A percentile compares a stretch with the other conserved stretches of the same genome.
These are phyloP conservation scores for Mycena rebaudengoi DNA, from an alignment of 768 basidiomycete genomes.

Conservation along the genomic window DNA sequence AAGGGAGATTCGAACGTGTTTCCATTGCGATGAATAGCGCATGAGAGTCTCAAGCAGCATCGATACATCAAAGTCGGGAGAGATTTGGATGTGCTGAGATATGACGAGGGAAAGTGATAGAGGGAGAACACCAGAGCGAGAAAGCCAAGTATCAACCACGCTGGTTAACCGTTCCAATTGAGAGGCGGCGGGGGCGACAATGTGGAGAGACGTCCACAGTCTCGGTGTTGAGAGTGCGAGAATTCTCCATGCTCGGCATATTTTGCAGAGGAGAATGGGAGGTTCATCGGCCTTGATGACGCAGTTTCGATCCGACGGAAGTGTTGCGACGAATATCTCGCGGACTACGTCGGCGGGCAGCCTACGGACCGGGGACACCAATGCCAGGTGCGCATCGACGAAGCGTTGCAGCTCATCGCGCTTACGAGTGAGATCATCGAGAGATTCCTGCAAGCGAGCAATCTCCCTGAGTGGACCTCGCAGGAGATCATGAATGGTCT, in stretches of 20 bases:
- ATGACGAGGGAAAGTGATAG: background rate
- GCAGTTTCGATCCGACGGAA: constrained; percentile 26
- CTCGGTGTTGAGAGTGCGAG: constrained; percentile 30
- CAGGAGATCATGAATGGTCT: background rate
- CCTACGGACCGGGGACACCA: background rate
- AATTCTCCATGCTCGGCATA: constrained; percentile 32
- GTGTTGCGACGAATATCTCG: constrained; percentile 17
- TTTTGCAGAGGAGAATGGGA: constrained; percentile 30
- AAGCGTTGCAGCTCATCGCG: no score
- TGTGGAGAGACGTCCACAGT: constrained; percentile 34
- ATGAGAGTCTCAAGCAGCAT: background rate
- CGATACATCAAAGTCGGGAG: background rate
- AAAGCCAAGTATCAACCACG: background rate
- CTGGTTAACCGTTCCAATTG: background rate
- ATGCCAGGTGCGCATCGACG: no score
- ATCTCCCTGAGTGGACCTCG: background rate
- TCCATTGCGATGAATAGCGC: no score
- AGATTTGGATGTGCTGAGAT: background rate
- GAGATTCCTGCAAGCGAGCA: no score
- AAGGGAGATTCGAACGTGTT: no score
- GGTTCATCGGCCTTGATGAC: constrained; percentile 20
- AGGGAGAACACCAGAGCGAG: background rate
- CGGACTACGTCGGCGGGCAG: constrained; percentile 3
- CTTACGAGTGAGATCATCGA: no score
- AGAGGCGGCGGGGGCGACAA: background rate